Percentiles rank a stretch among this genome's conserved stretches.
Evolutionary conservation across 371 early-diverging fungal species (phyloP).

Genomic region (Mortierella sp.): DNA sequence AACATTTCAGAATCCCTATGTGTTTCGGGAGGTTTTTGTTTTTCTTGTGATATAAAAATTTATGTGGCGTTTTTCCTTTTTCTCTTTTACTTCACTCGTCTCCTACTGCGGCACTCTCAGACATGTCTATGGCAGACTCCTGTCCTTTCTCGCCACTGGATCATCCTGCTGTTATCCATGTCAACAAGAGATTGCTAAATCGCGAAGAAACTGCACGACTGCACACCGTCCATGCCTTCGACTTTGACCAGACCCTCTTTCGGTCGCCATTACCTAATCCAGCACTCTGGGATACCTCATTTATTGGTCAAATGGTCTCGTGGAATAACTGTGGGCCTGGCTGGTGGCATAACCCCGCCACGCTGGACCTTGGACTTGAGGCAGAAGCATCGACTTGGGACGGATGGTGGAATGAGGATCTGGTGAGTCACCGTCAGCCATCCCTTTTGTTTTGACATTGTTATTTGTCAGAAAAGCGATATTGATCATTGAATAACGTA

Average conservation of each 20-base stretch:
- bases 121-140: neutral
- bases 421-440: slow-evolving; percentile 13
- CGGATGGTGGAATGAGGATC: slow-evolving; percentile 49
- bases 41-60: neutral
- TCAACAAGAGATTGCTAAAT: slow-evolving; percentile 7
- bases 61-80: neutral
- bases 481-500: neutral
- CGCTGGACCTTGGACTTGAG: slow-evolving; percentile 58
- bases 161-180: slow-evolving; percentile 27
- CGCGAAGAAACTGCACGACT: slow-evolving; percentile 3
- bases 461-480: neutral
- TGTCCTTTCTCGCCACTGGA: slow-evolving; percentile 6
- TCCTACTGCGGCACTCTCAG: slow-evolving; percentile 1
- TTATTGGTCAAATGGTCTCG: slow-evolving; percentile 63
- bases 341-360: slow-evolving; percentile 75
- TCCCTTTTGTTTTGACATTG: neutral
- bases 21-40: too few relatives aligned
- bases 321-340: slow-evolving; percentile 63
- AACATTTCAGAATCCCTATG: neutral
- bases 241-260: slow-evolving; percentile 93
- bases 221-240: slow-evolving; percentile 67
- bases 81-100: neutral
- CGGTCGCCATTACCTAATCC: slow-evolving; percentile 86
- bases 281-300: slow-evolving; percentile 74
- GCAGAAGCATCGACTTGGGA: slow-evolving; percentile 26